Conservation (phyloP, 768 basidiomycete genomes). For the Leccinum subtestaceum region DNA sequence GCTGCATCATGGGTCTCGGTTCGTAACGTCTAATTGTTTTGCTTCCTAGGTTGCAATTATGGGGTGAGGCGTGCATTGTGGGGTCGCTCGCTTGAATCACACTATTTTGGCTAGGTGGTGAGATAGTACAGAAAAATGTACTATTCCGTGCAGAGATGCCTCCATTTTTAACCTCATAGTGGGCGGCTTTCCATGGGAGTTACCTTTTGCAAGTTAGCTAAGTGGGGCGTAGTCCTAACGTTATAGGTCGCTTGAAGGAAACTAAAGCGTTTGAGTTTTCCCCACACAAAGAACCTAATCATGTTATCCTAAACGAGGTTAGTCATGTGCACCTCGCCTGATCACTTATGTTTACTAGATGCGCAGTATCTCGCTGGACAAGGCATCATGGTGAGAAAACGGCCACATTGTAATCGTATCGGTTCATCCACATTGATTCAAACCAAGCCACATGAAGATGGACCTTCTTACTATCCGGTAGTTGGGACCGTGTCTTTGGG, state of each 20-base stretch:
- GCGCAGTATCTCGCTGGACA: conserved; percentile 79
- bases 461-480: conserved; percentile 81
- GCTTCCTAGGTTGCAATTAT: conserved; percentile 60
- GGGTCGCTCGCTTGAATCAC: conserved; percentile 1
- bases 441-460: conserved; percentile 86
- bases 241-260: conserved; percentile 64
- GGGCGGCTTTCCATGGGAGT: conserved; percentile 24
- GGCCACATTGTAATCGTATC: conserved; percentile 10
- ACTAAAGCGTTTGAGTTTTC: conserved; percentile 64
- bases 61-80: conserved; percentile 46
- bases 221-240: conserved; percentile 60
- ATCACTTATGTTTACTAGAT: conserved; percentile 13
- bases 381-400: conserved; percentile 78
- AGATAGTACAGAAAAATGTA: conserved; percentile 63
- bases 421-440: conserved; percentile 4
- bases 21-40: not conserved
- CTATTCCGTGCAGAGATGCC: conserved; percentile 73
- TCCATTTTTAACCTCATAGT: conserved; percentile 67
- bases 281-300: conserved; percentile 74
- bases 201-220: conserved; percentile 1
- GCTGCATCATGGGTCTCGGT: not conserved
- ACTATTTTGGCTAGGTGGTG: conserved; percentile 53
- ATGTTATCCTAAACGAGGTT: conserved; percentile 87
- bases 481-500: conserved; percentile 90
- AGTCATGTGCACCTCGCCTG: conserved; percentile 11